These are phyloP conservation scores for Obba rivulosa DNA, from an alignment of 768 basidiomycete species.

Conservation along the genomic window DNA sequence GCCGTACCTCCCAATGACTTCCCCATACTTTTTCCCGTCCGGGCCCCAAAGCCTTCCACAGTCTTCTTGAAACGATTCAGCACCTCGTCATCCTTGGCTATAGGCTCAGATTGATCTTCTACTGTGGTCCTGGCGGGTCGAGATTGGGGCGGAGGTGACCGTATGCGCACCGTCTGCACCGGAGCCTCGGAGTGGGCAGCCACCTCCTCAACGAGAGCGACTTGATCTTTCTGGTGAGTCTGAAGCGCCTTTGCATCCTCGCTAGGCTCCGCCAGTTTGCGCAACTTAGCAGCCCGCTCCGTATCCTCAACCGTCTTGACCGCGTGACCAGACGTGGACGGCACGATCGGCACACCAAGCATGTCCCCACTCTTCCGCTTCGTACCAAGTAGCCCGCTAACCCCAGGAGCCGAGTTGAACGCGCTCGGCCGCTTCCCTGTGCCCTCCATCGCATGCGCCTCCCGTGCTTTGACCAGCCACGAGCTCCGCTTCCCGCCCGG, in stretches of 20 bases:
- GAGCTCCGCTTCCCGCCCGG: constrained; percentile 61
- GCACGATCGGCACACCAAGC: constrained; percentile 8
- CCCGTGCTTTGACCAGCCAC: constrained; percentile 75
- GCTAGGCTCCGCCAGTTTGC: constrained; percentile 30
- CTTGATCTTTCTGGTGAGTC: too few species aligned
- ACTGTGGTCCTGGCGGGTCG: background rate
- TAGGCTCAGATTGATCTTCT: too few species aligned
- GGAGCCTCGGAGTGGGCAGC: background rate
- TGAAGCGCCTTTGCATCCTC: too few species aligned
- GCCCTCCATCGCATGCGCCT: constrained; percentile 44
- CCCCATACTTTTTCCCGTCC: constrained; percentile 49
- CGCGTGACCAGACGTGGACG: background rate
- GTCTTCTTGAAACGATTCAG: constrained; percentile 67
- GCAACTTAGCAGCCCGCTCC: constrained; percentile 41
- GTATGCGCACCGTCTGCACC: background rate
- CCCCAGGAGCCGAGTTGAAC: constrained; percentile 2
- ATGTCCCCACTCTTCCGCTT: constrained; percentile 64
- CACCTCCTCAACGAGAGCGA: too few species aligned
- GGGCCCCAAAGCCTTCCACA: constrained; percentile 60
- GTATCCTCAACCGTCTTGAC: constrained; percentile 26
- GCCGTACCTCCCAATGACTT: constrained; percentile 59
- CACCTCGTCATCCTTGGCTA: constrained; percentile 39
- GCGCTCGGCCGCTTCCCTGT: constrained; percentile 11
- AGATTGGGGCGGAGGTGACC: background rate
- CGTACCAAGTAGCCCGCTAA: constrained; percentile 23